Conservation (phyloP, 1,284 basidiomycete species). For the Sporisorium exsertum region DNA sequence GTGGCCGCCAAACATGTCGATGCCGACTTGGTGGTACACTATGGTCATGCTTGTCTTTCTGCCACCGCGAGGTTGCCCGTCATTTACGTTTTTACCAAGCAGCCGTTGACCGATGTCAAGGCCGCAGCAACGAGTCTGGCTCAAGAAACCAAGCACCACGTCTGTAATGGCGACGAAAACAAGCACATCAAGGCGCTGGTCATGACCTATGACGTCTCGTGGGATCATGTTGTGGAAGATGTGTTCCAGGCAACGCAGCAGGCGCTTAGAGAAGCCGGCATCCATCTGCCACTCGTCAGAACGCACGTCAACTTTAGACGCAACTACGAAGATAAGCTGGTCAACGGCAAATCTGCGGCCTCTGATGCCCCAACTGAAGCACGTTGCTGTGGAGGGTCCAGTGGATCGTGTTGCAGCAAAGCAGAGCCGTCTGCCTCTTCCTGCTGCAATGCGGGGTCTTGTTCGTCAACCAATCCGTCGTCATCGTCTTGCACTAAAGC, state of each 20-base stretch:
- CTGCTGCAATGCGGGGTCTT: conserved; percentile 16
- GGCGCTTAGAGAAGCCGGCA: conserved; percentile 24
- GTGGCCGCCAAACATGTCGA: conserved; percentile 94
- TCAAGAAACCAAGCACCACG: conserved; percentile 22
- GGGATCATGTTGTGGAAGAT: conserved; percentile 72
- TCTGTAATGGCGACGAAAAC: not conserved
- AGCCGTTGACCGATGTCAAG: conserved; percentile 71
- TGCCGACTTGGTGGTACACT: conserved; percentile 91
- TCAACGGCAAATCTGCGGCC: conserved; percentile 19
- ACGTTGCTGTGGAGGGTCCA: conserved; percentile 2
- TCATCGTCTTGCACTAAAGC: conserved; percentile 13
- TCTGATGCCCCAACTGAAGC: not conserved
- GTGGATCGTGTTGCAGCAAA: not conserved
- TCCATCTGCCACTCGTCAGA: conserved; percentile 39
- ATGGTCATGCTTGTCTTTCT: conserved; percentile 95
- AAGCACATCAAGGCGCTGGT: conserved; percentile 70
- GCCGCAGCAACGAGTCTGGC: conserved; percentile 50
- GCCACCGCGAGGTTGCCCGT: conserved; percentile 81
- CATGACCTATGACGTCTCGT: conserved; percentile 84
- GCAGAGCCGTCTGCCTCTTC: conserved; percentile 4
- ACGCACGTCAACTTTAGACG: conserved; percentile 54
- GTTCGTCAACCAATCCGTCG: conserved; percentile 5
- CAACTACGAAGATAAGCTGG: conserved; percentile 53
- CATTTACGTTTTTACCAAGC: conserved; percentile 85
- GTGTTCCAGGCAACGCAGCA: conserved; percentile 70